These are phyloP conservation scores for Colletotrichum sansevieriae DNA, from an alignment of 2,329 filamentous ascomycete genomes.

Conservation along the genomic window DNA sequence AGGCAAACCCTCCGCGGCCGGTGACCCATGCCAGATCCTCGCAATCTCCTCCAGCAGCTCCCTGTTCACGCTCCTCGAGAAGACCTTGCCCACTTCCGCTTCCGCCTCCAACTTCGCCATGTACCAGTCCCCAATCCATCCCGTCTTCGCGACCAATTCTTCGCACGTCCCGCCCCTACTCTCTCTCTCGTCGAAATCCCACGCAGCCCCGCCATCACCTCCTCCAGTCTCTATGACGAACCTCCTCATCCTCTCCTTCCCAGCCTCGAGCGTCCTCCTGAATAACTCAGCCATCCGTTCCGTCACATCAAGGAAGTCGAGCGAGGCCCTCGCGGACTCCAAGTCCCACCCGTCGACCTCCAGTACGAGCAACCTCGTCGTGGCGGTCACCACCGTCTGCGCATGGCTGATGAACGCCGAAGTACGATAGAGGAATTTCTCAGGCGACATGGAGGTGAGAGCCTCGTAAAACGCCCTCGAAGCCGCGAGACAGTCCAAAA, in stretches of 20 bases:
- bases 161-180: slow-evolving; percentile 15
- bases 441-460: slow-evolving; percentile 48
- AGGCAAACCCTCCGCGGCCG: slow-evolving; percentile 5
- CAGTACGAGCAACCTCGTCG: slow-evolving; percentile 40
- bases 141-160: slow-evolving; percentile 27
- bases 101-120: slow-evolving; percentile 3
- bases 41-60: slow-evolving; percentile 30
- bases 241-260: slow-evolving; percentile 10
- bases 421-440: slow-evolving; percentile 27
- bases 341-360: slow-evolving; percentile 42
- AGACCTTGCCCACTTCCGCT: not conserved
- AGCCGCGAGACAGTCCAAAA: slow-evolving; percentile 53
- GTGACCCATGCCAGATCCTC: slow-evolving; percentile 26
- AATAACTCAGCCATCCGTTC: slow-evolving; percentile 16
- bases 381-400: slow-evolving; percentile 27
- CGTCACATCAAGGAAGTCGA: slow-evolving; percentile 38
- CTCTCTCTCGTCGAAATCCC: not conserved
- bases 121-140: slow-evolving; percentile 29
- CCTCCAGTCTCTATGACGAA: slow-evolving; percentile 14
- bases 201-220: not conserved
- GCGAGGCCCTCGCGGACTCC: slow-evolving; percentile 30
- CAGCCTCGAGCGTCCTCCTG: not conserved
- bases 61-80: not conserved
- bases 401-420: slow-evolving; percentile 8
- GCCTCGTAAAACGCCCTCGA: slow-evolving; percentile 51